These are phyloP conservation scores for Gnetum montanum DNA, from an alignment of 75 land plant species.

Conservation along the genomic window DNA sequence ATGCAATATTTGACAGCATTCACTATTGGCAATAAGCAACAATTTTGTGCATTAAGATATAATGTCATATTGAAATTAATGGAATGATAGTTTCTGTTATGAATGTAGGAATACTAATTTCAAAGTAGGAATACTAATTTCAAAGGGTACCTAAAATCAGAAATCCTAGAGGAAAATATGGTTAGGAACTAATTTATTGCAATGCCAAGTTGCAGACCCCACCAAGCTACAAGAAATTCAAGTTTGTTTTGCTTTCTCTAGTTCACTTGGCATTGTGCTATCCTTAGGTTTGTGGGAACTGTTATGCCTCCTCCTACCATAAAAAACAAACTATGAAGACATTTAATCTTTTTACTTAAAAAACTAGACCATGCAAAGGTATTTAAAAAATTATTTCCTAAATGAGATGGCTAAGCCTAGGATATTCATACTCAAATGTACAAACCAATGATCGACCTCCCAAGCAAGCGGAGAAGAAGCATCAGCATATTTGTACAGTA, in stretches of 20 bases:
- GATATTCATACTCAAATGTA: slow-evolving; percentile 68
- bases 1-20: background rate
- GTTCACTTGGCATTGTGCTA: slow-evolving; percentile 81
- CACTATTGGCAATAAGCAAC: background rate
- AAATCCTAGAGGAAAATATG: slow-evolving; percentile 67
- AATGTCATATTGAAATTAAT: too few relatives aligned
- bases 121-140: too few relatives aligned
- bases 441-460: slow-evolving; percentile 99
- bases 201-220: slow-evolving; percentile 91
- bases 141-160: slow-evolving; percentile 97
- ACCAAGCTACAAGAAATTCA: slow-evolving; percentile 92
- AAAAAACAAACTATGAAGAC: background rate
- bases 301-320: slow-evolving; percentile 86
- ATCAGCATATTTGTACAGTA: slow-evolving; percentile 85
- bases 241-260: slow-evolving; percentile 60
- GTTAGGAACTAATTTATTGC: slow-evolving; percentile 86
- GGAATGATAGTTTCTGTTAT: background rate
- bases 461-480: slow-evolving; percentile 91
- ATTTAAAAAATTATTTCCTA: too few relatives aligned
- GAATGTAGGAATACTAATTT: background rate
- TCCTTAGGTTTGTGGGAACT: slow-evolving; percentile 67
- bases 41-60: too few relatives aligned
- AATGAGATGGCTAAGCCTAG: too few relatives aligned
- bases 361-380: background rate
- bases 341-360: background rate